phyloP scores from a whole-genome alignment of 2,329 filamentous ascomycete genomes.

The Achaetomium macrosporum region DNA sequence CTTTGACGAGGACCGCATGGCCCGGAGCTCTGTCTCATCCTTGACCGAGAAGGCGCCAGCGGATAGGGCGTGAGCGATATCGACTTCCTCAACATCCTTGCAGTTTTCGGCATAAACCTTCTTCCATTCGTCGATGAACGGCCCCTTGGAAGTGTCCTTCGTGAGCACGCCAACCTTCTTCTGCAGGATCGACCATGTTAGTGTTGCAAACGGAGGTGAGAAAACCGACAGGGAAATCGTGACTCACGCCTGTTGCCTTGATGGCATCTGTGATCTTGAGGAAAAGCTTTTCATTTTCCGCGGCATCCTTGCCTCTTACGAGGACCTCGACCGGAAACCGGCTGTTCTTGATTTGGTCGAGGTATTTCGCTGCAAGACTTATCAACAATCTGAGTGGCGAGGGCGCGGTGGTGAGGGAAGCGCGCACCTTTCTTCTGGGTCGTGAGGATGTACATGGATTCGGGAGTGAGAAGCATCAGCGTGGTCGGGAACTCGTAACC shows the following conservation, averaged over 20 bases:
- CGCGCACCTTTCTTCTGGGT: constrained; percentile 87
- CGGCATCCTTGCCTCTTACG: constrained; percentile 83
- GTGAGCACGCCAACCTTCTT: constrained; percentile 84
- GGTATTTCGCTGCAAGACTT: constrained; percentile 66
- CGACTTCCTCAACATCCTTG: constrained; percentile 83
- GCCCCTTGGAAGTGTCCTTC: constrained; percentile 79
- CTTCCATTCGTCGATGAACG: constrained; percentile 96
- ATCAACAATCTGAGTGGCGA: constrained; percentile 27
- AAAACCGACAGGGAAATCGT: not conserved
- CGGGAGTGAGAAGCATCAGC: constrained; percentile 83
- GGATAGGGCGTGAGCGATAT: constrained; percentile 77
- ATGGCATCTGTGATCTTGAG: constrained; percentile 77
- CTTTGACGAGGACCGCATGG: constrained; percentile 89
- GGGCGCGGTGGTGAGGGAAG: not conserved
- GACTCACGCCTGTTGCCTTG: constrained; percentile 75
- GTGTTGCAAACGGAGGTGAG: constrained; percentile 8
- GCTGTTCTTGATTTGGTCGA: constrained; percentile 85
- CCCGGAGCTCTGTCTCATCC: constrained; percentile 87
- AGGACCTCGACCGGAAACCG: constrained; percentile 90
- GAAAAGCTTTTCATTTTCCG: constrained; percentile 87
- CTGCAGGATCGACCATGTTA: constrained; percentile 36
- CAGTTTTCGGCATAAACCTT: constrained; percentile 69
- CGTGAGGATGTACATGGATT: constrained; percentile 85
- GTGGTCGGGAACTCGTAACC: constrained; percentile 98
- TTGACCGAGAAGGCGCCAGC: constrained; percentile 82